Conservation (phyloP, 352 stramenopile genomes). For the Pythium vanterpoolii region DNA sequence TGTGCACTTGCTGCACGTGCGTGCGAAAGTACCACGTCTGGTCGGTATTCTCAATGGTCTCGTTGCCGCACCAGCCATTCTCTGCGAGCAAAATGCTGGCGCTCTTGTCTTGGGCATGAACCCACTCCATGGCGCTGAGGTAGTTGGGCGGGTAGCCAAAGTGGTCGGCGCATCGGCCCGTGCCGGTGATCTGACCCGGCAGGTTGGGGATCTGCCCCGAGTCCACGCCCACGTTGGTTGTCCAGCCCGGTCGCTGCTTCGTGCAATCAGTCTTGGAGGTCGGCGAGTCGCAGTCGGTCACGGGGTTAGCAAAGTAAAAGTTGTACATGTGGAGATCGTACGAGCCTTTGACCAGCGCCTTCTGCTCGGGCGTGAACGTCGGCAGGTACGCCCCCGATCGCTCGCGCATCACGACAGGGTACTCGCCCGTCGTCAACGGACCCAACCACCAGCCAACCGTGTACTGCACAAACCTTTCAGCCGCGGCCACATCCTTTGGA, state of each 20-base stretch:
- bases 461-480: conserved; percentile 84
- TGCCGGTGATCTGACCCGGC: conserved; percentile 35
- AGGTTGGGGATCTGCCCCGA: conserved; percentile 51
- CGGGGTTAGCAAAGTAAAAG: conserved; percentile 78
- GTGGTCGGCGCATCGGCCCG: too few species aligned
- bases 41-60: conserved; percentile 49
- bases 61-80: conserved; percentile 67
- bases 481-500: conserved; percentile 47
- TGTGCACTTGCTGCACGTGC: conserved; percentile 61
- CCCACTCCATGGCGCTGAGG: conserved; percentile 43
- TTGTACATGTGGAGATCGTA: conserved; percentile 95
- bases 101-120: conserved; percentile 38
- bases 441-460: conserved; percentile 89
- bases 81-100: conserved; percentile 56
- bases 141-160: conserved; percentile 51
- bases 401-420: conserved; percentile 89
- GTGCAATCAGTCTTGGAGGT: conserved; percentile 33
- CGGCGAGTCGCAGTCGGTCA: conserved; percentile 43
- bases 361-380: conserved; percentile 78
- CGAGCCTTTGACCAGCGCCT: conserved; percentile 70
- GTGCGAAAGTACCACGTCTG: conserved; percentile 64
- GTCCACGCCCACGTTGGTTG: conserved; percentile 47
- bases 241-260: conserved; percentile 33
- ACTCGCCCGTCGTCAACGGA: conserved; percentile 88
- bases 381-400: conserved; percentile 76